Evolutionary conservation across 139 green algal species (phyloP).

Genomic region (Picochlorum sp.): DNA sequence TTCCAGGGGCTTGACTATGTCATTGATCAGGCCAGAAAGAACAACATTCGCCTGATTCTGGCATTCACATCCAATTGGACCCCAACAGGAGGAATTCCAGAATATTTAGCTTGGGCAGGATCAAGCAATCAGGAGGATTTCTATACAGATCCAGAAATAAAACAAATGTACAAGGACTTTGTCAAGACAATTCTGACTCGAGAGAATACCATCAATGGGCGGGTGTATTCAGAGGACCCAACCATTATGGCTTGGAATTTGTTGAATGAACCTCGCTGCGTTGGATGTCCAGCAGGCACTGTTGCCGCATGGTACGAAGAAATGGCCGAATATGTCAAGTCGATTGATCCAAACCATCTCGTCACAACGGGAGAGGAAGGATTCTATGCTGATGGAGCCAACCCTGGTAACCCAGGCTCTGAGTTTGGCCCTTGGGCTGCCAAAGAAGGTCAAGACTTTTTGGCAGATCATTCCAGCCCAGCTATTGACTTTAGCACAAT

Average conservation of each 20-base stretch:
- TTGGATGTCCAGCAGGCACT: constrained; percentile 15
- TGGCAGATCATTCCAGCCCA: constrained; percentile 24
- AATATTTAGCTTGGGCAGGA: constrained; percentile 38
- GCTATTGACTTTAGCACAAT: constrained; percentile 47
- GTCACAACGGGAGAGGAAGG: constrained; percentile 45
- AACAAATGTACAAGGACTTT: constrained; percentile 13
- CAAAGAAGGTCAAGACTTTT: constrained; percentile 39
- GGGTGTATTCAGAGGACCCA: constrained; percentile 35
- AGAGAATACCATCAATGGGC: constrained; percentile 39
- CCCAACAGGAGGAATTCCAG: constrained; percentile 27
- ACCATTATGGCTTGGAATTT: constrained; percentile 47
- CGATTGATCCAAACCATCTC: constrained; percentile 47
- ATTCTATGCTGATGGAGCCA: constrained; percentile 40
- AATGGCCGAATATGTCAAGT: constrained; percentile 23
- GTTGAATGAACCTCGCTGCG: constrained; percentile 32
- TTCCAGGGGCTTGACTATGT: constrained; percentile 48
- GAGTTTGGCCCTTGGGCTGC: constrained; percentile 20
- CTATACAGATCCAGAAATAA: constrained; percentile 34
- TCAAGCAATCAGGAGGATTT: constrained; percentile 24
- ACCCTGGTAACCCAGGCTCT: constrained; percentile 21
- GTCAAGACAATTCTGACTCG: constrained; percentile 23
- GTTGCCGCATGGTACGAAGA: constrained; percentile 18
- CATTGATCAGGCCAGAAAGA: constrained; percentile 40
- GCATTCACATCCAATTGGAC: constrained; percentile 51
- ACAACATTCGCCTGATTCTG: constrained; percentile 40